Evolutionary conservation across 2,329 filamentous ascomycete genomes (phyloP).

Genomic region (Niveomyces coronatus): DNA sequence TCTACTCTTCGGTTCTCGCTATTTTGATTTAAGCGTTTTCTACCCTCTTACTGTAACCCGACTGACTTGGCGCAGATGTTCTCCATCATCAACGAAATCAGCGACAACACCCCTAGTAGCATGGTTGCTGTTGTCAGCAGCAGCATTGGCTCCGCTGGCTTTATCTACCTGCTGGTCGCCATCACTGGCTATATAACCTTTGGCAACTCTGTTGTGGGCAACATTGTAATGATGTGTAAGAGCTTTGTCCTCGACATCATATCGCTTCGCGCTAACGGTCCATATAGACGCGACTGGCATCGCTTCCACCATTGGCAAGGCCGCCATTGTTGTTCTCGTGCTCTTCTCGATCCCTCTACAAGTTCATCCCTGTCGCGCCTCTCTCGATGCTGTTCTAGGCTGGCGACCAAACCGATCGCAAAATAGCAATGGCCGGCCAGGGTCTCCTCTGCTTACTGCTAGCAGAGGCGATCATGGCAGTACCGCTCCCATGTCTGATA

Average conservation of each 20-base stretch:
- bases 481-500: conserved; percentile 63
- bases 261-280: conserved; percentile 13
- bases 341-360: conserved; percentile 95
- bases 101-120: conserved; percentile 64
- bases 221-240: conserved; percentile 89
- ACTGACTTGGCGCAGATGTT: conserved; percentile 64
- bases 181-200: conserved; percentile 95
- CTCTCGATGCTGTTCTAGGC: conserved; percentile 83
- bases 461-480: conserved; percentile 41
- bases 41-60: conserved; percentile 3
- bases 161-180: conserved; percentile 81
- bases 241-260: conserved; percentile 10
- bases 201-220: conserved; percentile 78
- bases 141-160: conserved; percentile 81
- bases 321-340: conserved; percentile 90
- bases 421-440: conserved; percentile 26
- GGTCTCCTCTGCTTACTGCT: conserved; percentile 31
- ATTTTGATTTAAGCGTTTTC: neutral
- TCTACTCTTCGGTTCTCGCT: conserved; percentile 4
- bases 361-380: conserved; percentile 92
- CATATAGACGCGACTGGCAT: conserved; percentile 36
- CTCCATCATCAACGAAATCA: conserved; percentile 91
- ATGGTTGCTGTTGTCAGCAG: conserved; percentile 69
- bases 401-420: conserved; percentile 60
- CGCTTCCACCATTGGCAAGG: conserved; percentile 83